These are phyloP conservation scores for Asclepias syriaca DNA, from an alignment of 257 asterid genomes.

Conservation along the genomic window DNA sequence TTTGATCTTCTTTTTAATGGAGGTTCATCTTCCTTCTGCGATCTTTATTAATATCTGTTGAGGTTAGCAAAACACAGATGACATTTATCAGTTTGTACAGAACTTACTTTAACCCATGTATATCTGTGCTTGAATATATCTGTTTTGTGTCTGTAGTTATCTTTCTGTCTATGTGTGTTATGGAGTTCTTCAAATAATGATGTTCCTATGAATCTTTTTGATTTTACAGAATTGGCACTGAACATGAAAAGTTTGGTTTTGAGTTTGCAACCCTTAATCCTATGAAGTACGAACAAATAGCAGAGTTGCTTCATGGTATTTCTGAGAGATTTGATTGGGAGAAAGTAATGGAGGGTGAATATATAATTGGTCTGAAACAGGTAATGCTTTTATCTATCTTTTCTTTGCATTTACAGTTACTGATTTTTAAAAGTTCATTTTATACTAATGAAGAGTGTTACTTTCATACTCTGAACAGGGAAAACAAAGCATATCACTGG, in stretches of 20 bases:
- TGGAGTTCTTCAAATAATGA: background rate
- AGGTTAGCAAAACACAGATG: background rate
- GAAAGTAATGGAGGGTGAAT: slow-evolving; percentile 87
- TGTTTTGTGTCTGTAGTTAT: background rate
- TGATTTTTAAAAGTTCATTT: background rate
- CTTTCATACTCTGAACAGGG: slow-evolving; percentile 41
- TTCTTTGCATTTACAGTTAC: background rate
- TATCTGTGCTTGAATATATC: background rate
- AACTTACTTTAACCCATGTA: background rate
- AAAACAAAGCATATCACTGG: slow-evolving; percentile 91
- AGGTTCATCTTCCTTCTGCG: background rate
- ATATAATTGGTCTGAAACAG: slow-evolving; percentile 93
- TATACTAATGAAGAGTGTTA: background rate
- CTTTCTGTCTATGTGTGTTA: background rate
- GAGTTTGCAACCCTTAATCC: slow-evolving; percentile 70
- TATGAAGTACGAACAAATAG: slow-evolving; percentile 85
- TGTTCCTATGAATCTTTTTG: slow-evolving; percentile 1
- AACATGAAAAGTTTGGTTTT: slow-evolving; percentile 96
- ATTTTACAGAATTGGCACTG: slow-evolving; percentile 87
- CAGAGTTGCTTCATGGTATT: slow-evolving; percentile 74
- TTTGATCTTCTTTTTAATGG: background rate
- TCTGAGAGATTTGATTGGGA: slow-evolving; percentile 99
- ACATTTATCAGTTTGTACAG: background rate
- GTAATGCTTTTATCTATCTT: slow-evolving; percentile 23
- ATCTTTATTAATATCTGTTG: background rate